A percentile compares a stretch with the other conserved stretches of the same genome.
phyloP scores from a whole-genome alignment of 2,329 filamentous ascomycete genomes.

The Aureobasidium sp. region DNA sequence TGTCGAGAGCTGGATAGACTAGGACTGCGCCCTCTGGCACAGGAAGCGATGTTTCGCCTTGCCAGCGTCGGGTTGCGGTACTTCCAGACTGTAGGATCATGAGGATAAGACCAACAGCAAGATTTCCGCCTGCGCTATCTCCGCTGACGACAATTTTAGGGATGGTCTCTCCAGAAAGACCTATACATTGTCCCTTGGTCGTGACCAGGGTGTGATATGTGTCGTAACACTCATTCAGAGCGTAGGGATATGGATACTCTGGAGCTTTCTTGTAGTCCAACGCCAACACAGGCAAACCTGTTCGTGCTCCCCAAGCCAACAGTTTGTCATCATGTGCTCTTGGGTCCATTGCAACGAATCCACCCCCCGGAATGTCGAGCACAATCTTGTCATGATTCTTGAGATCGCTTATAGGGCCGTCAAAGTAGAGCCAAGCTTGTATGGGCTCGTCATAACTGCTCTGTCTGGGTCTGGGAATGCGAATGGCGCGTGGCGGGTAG shows the following conservation, averaged over 20 bases:
- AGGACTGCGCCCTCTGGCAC: conserved; percentile 78
- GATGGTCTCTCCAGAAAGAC: conserved; percentile 57
- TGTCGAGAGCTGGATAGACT: conserved; percentile 84
- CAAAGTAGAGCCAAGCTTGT: conserved; percentile 86
- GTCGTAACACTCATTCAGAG: conserved; percentile 81
- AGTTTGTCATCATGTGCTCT: conserved; percentile 90
- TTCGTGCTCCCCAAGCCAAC: conserved; percentile 83
- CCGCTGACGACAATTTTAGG: conserved; percentile 69
- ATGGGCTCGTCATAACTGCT: conserved; percentile 82
- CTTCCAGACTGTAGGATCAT: conserved; percentile 68
- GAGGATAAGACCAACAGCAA: conserved; percentile 71
- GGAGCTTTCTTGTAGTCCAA: conserved; percentile 86
- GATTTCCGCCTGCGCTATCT: conserved; percentile 76
- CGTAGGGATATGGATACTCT: conserved; percentile 78
- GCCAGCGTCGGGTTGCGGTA: conserved; percentile 46
- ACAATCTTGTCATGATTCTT: conserved; percentile 71
- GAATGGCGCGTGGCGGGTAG: conserved; percentile 73
- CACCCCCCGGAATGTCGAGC: conserved; percentile 85
- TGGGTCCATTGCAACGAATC: conserved; percentile 96
- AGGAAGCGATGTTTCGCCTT: conserved; percentile 52
- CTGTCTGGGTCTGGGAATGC: conserved; percentile 71
- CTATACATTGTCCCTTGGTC: conserved; percentile 67
- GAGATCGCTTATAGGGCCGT: conserved; percentile 73
- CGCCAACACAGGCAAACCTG: conserved; percentile 80
- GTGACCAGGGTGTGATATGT: conserved; percentile 69